Percentiles rank a stretch among this genome's conserved stretches.
Conservation (phyloP, 306 rosid genomes). For the Quercus robur region DNA sequence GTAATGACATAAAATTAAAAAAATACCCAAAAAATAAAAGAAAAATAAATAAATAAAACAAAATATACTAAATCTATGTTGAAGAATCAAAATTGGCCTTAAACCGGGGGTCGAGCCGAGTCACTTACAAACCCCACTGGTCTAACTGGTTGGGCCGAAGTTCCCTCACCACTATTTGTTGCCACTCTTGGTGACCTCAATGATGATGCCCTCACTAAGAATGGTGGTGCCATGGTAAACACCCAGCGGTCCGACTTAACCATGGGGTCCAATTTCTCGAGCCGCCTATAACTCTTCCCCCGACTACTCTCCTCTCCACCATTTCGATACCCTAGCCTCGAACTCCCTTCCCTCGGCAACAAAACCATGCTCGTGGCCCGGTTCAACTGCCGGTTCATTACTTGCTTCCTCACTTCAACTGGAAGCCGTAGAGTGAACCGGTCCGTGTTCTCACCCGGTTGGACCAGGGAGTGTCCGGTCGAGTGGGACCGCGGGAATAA, state of each 20-base stretch:
- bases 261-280: conserved; percentile 38
- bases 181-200: conserved; percentile 48
- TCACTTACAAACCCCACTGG: conserved; percentile 21
- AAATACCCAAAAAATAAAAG: background rate
- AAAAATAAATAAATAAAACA: background rate
- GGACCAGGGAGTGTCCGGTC: conserved; percentile 78
- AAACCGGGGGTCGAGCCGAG: conserved; percentile 45
- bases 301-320: conserved; percentile 56
- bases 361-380: conserved; percentile 66
- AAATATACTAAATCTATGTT: background rate
- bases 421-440: conserved; percentile 84
- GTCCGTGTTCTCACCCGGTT: conserved; percentile 68
- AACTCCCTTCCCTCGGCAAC: conserved; percentile 52
- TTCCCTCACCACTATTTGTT: conserved; percentile 29
- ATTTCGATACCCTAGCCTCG: conserved; percentile 52
- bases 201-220: conserved; percentile 58
- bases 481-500: conserved; percentile 82
- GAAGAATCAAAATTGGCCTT: background rate
- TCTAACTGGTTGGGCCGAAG: conserved; percentile 23
- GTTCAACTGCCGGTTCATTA: conserved; percentile 50
- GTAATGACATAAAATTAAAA: background rate
- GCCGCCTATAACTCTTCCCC: conserved; percentile 36
- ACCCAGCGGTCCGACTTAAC: conserved; percentile 76
- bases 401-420: conserved; percentile 55
- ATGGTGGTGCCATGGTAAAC: conserved; percentile 53